Evolutionary conservation across 2,329 filamentous ascomycete genomes (phyloP).

Genomic region (Aplosporella prunicola): DNA sequence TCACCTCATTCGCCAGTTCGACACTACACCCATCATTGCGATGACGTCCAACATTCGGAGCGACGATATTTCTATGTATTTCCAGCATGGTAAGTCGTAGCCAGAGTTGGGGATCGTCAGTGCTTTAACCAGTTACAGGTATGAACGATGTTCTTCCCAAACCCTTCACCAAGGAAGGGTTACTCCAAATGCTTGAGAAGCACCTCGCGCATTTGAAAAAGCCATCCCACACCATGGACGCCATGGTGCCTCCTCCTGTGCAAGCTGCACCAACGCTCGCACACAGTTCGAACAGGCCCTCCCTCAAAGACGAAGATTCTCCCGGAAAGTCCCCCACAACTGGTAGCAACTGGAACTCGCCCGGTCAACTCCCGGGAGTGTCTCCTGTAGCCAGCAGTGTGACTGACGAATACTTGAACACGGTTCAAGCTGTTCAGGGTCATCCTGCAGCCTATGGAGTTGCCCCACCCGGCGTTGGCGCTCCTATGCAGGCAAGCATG

Average conservation of each 20-base stretch:
- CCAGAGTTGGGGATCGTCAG: not conserved
- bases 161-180: constrained; percentile 80
- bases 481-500: constrained; percentile 25
- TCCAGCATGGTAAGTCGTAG: constrained; percentile 69
- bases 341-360: constrained; percentile 55
- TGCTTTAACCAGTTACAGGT: constrained; percentile 42
- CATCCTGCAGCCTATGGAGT: constrained; percentile 31
- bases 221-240: constrained; percentile 34
- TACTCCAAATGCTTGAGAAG: constrained; percentile 75
- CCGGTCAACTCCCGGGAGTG: constrained; percentile 48
- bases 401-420: constrained; percentile 38
- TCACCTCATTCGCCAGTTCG: constrained; percentile 81
- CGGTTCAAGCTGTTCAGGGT: constrained; percentile 35
- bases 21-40: constrained; percentile 80
- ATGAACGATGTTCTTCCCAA: constrained; percentile 98
- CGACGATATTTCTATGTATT: constrained; percentile 95
- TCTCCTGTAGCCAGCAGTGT: constrained; percentile 43
- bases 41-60: constrained; percentile 98
- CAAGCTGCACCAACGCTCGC: constrained; percentile 32
- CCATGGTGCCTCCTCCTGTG: constrained; percentile 40
- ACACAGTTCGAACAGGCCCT: constrained; percentile 39
- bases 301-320: constrained; percentile 54
- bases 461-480: constrained; percentile 12
- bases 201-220: constrained; percentile 79
- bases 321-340: constrained; percentile 52